These are phyloP conservation scores for Mucuna pruriens DNA, from an alignment of 306 rosid genomes.

Conservation along the genomic window DNA sequence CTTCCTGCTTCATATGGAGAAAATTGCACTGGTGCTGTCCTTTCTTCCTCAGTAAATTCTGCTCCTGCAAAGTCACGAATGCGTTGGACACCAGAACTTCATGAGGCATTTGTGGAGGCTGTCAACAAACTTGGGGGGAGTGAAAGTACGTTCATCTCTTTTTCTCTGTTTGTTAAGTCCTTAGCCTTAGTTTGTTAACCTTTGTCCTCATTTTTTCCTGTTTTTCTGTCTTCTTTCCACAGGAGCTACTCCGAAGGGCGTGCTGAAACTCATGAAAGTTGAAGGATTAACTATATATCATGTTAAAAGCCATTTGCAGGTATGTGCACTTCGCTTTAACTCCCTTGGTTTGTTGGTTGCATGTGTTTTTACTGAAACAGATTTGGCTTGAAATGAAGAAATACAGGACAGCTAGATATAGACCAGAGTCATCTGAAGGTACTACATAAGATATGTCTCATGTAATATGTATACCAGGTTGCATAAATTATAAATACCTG, in stretches of 20 bases:
- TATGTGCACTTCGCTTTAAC: slow-evolving; percentile 36
- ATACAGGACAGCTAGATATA: slow-evolving; percentile 92
- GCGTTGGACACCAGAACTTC: slow-evolving; percentile 99
- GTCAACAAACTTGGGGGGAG: slow-evolving; percentile 89
- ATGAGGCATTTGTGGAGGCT: slow-evolving; percentile 91
- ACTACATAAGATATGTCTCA: slow-evolving; percentile 44
- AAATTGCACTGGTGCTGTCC: slow-evolving; percentile 48
- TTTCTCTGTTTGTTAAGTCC: slow-evolving; percentile 9
- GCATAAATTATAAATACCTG: not conserved
- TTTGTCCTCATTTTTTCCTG: not conserved
- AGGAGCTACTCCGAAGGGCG: slow-evolving; percentile 96
- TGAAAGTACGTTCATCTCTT: slow-evolving; percentile 64
- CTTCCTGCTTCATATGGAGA: slow-evolving; percentile 61
- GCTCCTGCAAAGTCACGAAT: slow-evolving; percentile 72
- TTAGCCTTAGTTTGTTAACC: slow-evolving; percentile 15
- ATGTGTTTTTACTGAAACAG: slow-evolving; percentile 32
- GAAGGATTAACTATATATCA: slow-evolving; percentile 90
- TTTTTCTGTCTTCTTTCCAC: slow-evolving; percentile 34
- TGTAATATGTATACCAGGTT: not conserved
- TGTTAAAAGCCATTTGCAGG: slow-evolving; percentile 97
- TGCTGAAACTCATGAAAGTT: slow-evolving; percentile 87
- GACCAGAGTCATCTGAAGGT: slow-evolving; percentile 90
- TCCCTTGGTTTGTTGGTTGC: slow-evolving; percentile 25
- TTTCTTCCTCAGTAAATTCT: slow-evolving; percentile 59
- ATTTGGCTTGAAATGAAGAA: slow-evolving; percentile 66